Conservation (phyloP, 257 asterid genomes). For the Solanum chiquidenum region DNA sequence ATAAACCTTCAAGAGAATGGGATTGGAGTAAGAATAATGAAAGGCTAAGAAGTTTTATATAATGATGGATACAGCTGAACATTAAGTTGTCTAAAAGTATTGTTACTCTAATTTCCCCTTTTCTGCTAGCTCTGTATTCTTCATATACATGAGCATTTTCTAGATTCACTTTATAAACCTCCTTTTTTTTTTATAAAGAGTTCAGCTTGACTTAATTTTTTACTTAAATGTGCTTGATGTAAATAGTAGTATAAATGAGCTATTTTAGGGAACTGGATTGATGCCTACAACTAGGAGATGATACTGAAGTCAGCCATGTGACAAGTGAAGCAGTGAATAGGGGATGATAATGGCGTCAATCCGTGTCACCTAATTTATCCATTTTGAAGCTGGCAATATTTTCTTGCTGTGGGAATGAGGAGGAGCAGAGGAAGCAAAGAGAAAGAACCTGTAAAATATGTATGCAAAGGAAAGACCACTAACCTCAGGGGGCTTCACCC, state of each 20-base stretch:
- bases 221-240: background rate
- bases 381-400: background rate
- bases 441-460: background rate
- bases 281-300: background rate
- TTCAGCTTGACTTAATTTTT: background rate
- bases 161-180: background rate
- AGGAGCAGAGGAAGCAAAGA: background rate
- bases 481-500: slow-evolving; percentile 98
- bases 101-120: background rate
- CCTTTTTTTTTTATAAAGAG: background rate
- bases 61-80: background rate
- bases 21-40: background rate
- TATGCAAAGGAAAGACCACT: background rate
- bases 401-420: background rate
- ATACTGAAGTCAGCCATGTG: background rate
- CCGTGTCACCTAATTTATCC: background rate
- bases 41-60: background rate
- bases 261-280: background rate
- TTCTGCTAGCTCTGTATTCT: background rate
- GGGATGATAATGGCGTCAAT: background rate
- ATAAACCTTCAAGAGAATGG: background rate
- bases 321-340: background rate
- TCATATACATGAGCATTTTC: background rate
- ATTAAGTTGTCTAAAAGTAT: background rate
- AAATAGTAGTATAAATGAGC: background rate